Base-by-base conservation (phyloP, 2,329 filamentous ascomycete species). In the Neofusicoccum cordaticola region DNA sequence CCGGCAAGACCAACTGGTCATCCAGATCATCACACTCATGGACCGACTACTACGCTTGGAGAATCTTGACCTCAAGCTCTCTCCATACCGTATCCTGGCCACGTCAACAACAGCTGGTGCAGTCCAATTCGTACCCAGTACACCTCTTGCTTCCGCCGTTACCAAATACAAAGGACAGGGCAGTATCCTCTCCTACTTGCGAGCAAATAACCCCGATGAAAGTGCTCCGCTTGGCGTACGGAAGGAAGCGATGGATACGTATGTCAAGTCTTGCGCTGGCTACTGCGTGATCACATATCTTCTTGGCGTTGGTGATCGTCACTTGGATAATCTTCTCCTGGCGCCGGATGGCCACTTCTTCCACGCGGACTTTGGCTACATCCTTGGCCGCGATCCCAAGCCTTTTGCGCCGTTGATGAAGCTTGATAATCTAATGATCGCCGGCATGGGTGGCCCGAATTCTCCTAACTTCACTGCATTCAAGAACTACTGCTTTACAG, bases 211-310 rank as follows among this genome's bases (percentile, higher is more conserved):
- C 71, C 93, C 94, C 0, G 93, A 97, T 73, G 86, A 91, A 19
- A 83, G 83, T 12, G 91, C 91, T 4, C 90, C 93, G 0, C 84
- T 96, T 0, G 93, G 94, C 0, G 89, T 99, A 34, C 90, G 93
- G 34, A 93, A 94, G 74, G 94, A 97, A 73, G 90, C 92, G 0
- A 89, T 99, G 80, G 95, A 99, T 70, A 97, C 90, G 0, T 99
- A 97, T 74, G 88, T 98, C 73, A 94, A 93, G 74, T 97, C 93
- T 0, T 97, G 95, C 73, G 95, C 95, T 0, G 95, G 95, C 39
- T 99, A 99, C 79, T 98, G 95, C 76, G 95, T 99, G 13, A 97
- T 99, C 70, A 99, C 96, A 0, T 99, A 99, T 76, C 91, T 99
- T 15, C 86, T 99, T 12, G 96, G 95, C 37, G 95, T 99, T 2